A percentile compares a stretch with the other conserved stretches of the same genome.
Conservation (phyloP, 1,139 yeast species). For the Protomyces lactucae-debilis region DNA sequence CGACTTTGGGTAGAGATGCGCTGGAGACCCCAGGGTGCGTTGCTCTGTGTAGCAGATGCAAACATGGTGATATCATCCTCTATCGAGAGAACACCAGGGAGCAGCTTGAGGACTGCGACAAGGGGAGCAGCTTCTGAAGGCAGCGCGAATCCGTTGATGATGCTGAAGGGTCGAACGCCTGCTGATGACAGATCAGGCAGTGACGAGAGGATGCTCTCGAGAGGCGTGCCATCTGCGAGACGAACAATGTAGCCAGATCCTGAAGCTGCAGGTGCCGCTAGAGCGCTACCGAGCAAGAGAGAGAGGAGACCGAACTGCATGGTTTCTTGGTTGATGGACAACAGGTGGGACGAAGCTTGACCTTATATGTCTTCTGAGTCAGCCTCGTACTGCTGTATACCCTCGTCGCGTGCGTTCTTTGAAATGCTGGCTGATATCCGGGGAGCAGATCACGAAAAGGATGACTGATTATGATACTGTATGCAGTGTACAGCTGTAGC, state of each 20-base stretch:
- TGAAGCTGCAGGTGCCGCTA: neutral
- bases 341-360: no score
- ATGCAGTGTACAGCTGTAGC: no score
- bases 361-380: no score
- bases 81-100: constrained; percentile 35
- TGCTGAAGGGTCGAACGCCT: neutral
- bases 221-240: neutral
- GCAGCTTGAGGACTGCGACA: neutral
- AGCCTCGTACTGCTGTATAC: no score
- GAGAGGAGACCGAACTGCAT: neutral
- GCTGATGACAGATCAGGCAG: neutral
- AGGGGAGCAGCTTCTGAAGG: neutral
- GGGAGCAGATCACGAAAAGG: no score
- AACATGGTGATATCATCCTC: constrained; percentile 75
- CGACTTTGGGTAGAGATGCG: constrained; percentile 83
- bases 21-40: constrained; percentile 92
- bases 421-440: no score
- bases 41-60: constrained; percentile 45
- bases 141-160: neutral
- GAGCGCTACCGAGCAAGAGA: neutral
- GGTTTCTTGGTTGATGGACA: neutral
- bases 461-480: no score
- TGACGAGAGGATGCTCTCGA: neutral
- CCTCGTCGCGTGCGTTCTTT: no score
- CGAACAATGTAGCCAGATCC: neutral